These are phyloP conservation scores for Furcasterigmium furcatum DNA, from an alignment of 2,329 filamentous ascomycete genomes.

Conservation along the genomic window DNA sequence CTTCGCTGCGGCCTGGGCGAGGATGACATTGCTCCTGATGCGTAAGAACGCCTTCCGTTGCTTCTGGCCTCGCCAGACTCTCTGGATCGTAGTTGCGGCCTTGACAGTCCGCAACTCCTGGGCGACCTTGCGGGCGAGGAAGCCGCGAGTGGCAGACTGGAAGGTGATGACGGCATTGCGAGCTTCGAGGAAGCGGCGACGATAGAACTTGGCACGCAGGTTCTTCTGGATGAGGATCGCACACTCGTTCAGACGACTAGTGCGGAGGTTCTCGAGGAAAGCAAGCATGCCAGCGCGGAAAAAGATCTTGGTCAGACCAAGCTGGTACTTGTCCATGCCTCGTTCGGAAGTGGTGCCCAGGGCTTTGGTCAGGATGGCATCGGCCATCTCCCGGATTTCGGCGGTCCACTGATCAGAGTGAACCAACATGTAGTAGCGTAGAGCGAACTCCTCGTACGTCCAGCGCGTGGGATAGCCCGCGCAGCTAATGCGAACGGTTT, in stretches of 20 bases:
- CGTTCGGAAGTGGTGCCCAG: conserved; percentile 73
- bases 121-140: conserved; percentile 72
- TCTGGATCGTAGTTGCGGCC: conserved; percentile 91
- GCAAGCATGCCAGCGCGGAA: conserved; percentile 99
- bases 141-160: conserved; percentile 75
- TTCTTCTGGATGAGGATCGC: conserved; percentile 99
- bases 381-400: conserved; percentile 91
- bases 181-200: conserved; percentile 84
- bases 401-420: conserved; percentile 87
- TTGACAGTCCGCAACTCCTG: conserved; percentile 79
- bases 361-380: conserved; percentile 85
- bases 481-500: conserved; percentile 96
- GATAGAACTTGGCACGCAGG: conserved; percentile 90
- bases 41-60: conserved; percentile 76
- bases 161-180: conserved; percentile 76
- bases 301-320: conserved; percentile 98
- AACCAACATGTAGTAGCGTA: conserved; percentile 97
- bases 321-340: conserved; percentile 89
- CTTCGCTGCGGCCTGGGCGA: conserved; percentile 87
- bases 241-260: conserved; percentile 84
- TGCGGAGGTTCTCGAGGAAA: conserved; percentile 92
- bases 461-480: conserved; percentile 96
- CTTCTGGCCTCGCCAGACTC: conserved; percentile 90
- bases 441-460: conserved; percentile 98
- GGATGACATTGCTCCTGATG: conserved; percentile 79